Conservation (phyloP, 352 stramenopile species). For the Globisporangium splendens region DNA sequence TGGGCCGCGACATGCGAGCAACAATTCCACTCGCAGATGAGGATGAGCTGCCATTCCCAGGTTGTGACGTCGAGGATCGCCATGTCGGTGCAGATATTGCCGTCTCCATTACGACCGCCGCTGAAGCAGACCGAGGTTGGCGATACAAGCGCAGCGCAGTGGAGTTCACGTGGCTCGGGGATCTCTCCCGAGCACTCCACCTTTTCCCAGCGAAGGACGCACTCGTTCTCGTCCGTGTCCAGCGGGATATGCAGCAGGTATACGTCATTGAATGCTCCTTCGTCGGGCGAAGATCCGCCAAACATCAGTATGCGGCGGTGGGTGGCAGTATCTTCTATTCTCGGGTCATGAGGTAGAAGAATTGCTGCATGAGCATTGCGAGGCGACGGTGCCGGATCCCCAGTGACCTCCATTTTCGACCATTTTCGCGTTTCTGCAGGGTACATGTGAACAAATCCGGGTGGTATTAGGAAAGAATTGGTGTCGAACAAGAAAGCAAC, state of each 20-base stretch:
- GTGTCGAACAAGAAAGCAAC: background rate
- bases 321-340: background rate
- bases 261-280: slow-evolving; percentile 47
- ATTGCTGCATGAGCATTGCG: slow-evolving; percentile 61
- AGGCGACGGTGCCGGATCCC: slow-evolving; percentile 35
- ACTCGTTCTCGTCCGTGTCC: background rate
- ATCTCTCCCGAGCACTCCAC: slow-evolving; percentile 19
- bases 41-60: slow-evolving; percentile 52
- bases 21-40: slow-evolving; percentile 52
- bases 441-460: background rate
- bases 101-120: slow-evolving; percentile 46
- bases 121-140: slow-evolving; percentile 31
- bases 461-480: background rate
- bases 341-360: slow-evolving; percentile 15
- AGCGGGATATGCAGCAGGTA: slow-evolving; percentile 44
- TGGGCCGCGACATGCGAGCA: slow-evolving; percentile 37
- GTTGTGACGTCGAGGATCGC: slow-evolving; percentile 28
- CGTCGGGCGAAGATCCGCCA: slow-evolving; percentile 56
- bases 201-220: slow-evolving; percentile 28
- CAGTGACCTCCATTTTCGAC: slow-evolving; percentile 19
- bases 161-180: slow-evolving; percentile 46
- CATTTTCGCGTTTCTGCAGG: slow-evolving; percentile 21
- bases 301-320: slow-evolving; percentile 43
- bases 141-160: slow-evolving; percentile 26
- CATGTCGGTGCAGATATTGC: slow-evolving; percentile 58